Conservation (phyloP, 192 early-diverging fungal genomes). For the Chytriomyces confervae region DNA sequence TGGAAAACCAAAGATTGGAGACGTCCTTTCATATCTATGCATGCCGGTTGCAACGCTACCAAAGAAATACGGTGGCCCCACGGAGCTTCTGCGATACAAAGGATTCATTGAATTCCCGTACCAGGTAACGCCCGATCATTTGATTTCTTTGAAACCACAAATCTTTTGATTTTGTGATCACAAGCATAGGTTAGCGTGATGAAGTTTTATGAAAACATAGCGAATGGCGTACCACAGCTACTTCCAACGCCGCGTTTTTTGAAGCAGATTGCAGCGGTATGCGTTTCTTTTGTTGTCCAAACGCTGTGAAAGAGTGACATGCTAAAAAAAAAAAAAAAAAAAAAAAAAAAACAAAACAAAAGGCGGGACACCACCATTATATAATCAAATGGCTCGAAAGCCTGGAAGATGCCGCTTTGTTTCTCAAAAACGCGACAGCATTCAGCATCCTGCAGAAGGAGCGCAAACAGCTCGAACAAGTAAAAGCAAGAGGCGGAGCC, state of each 20-base stretch:
- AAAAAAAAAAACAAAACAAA: neutral
- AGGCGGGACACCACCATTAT: slow-evolving; percentile 22
- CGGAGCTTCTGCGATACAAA: slow-evolving; percentile 23
- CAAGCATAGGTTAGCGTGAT: slow-evolving; percentile 11
- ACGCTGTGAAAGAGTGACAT: too few species aligned
- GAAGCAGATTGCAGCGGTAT: neutral
- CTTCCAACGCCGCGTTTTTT: slow-evolving; percentile 31
- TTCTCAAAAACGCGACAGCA: neutral
- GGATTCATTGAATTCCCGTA: slow-evolving; percentile 35
- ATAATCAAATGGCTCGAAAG: slow-evolving; percentile 25
- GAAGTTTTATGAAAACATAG: slow-evolving; percentile 41
- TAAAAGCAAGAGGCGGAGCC: neutral
- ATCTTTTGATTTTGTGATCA: neutral
- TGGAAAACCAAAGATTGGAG: slow-evolving; percentile 10
- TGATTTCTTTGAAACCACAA: neutral
- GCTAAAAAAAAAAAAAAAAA: neutral
- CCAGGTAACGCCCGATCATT: neutral
- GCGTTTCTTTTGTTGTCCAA: neutral
- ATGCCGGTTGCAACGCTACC: slow-evolving; percentile 23
- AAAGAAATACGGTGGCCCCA: slow-evolving; percentile 32
- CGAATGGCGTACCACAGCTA: slow-evolving; percentile 27
- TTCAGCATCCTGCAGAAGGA: neutral
- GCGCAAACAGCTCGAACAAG: neutral
- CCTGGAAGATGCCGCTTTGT: slow-evolving; percentile 3
- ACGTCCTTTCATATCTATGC: slow-evolving; percentile 19